Base-by-base conservation (phyloP, 176 grass and related monocot species). In the Luzula sylvatica region DNA sequence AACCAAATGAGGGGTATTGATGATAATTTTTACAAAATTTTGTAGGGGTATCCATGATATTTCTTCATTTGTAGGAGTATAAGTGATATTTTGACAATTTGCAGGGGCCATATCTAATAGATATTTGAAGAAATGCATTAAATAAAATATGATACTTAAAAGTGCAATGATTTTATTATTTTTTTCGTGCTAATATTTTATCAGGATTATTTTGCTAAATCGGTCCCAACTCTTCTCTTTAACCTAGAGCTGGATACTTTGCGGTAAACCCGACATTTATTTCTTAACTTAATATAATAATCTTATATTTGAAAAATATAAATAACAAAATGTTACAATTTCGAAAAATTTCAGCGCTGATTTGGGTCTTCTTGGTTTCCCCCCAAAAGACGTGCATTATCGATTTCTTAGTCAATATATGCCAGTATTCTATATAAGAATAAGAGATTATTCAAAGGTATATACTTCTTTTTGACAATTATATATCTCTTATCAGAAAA, bases 391-490 rank as follows among this genome's bases (percentile, higher is more conserved):
- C 76, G 52, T 89, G 51, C 90, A 89, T 54, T 96, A 96, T 58
- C 75, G 80, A 2, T 96, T 96, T 68, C 90, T 96, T 82, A 89
- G 80, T 77, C 81, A 96, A 40, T 89, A 82, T 61, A 75, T 76
- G 51, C 90, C 90, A 25, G 67, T 86, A 58, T 96, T 96, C 71
- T 96, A 86, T 70, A 96, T 96, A 54, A 83, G 90, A 71, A 87
- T 73, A 40, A 87, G 81, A 53, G 90, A 96, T 27, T 96, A 96
- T 46, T 96, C 90, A 41, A 96, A 96, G 81, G 90, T 96, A 74
- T 59, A n/a, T n/a, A n/a, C n/a, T n/a, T 39, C 28, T 66, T 62
- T 47, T 23, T 48, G 44, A 74, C 3, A 67, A 59, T 62, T 7
- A 44, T 41, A 38, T 65, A 43, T 48, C 68, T 42, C 20, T 52